Conservation (phyloP, 192 early-diverging fungal species). For the Haplosporangium gracile region DNA sequence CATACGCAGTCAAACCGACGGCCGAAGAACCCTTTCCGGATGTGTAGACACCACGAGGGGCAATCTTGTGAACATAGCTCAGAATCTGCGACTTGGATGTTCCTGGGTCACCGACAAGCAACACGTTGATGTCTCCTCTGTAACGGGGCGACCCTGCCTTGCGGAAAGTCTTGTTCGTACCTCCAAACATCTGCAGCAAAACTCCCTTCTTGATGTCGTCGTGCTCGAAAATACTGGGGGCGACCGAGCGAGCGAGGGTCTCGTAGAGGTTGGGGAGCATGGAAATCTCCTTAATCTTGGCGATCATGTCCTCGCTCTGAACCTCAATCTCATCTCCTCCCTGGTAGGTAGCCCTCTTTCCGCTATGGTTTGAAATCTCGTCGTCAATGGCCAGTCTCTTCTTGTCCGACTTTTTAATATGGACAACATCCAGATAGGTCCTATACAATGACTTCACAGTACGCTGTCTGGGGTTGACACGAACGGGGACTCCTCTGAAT, state of each 20-base stretch:
- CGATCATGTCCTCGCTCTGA: constrained; percentile 52
- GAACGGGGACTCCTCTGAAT: constrained; percentile 93
- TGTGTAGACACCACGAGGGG: constrained; percentile 96
- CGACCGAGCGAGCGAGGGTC: constrained; percentile 85
- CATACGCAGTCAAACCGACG: constrained; percentile 96
- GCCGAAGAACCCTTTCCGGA: constrained; percentile 97
- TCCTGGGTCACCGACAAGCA: constrained; percentile 97
- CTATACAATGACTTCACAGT: constrained; percentile 93
- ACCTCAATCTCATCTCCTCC: constrained; percentile 55
- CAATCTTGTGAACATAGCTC: constrained; percentile 91
- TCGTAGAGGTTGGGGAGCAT: constrained; percentile 83
- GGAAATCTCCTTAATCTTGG: constrained; percentile 70
- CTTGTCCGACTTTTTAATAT: constrained; percentile 85
- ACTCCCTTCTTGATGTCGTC: constrained; percentile 99
- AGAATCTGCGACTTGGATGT: constrained; percentile 96
- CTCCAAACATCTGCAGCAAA: constrained; percentile 96
- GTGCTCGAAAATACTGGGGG: constrained; percentile 95
- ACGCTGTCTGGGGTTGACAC: constrained; percentile 89
- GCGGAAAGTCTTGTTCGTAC: constrained; percentile 85
- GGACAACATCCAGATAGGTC: constrained; percentile 96
- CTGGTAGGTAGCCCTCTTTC: constrained; percentile 35
- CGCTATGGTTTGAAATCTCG: constrained; percentile 42
- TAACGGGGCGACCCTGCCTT: constrained; percentile 75
- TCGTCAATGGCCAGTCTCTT: constrained; percentile 71
- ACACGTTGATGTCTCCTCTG: constrained; percentile 94